Percentiles rank a stretch among this genome's conserved stretches.
Evolutionary conservation across 352 stramenopile genomes (phyloP).

Genomic region (Discostella stelligera): DNA sequence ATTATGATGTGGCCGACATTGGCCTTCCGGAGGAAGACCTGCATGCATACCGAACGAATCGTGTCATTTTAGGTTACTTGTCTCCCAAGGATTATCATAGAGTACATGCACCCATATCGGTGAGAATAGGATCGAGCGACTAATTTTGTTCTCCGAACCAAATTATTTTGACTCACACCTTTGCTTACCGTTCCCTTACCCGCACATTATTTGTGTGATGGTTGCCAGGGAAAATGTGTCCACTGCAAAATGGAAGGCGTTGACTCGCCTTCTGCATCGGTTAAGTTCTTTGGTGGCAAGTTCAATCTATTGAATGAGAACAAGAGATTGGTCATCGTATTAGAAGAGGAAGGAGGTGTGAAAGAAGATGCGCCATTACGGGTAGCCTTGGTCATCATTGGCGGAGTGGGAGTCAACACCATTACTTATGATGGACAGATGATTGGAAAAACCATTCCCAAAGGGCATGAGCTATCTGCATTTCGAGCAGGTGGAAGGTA

Average conservation of each 20-base stretch:
- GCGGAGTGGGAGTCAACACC: slow-evolving; percentile 56
- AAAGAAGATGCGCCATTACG: slow-evolving; percentile 19
- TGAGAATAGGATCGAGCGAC: not conserved
- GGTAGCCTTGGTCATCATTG: slow-evolving; percentile 51
- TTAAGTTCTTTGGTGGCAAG: slow-evolving; percentile 61
- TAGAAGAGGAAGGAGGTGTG: slow-evolving; percentile 28
- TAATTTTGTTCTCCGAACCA: not conserved
- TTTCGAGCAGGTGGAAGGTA: slow-evolving; percentile 54
- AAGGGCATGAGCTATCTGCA: slow-evolving; percentile 49
- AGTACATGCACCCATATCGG: slow-evolving; percentile 47
- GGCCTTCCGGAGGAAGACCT: slow-evolving; percentile 44
- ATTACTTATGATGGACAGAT: slow-evolving; percentile 49
- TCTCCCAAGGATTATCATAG: slow-evolving; percentile 55
- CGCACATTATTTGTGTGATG: not conserved
- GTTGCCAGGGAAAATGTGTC: slow-evolving; percentile 37
- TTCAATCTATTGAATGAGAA: slow-evolving; percentile 66
- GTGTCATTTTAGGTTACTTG: slow-evolving; percentile 46
- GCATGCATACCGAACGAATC: slow-evolving; percentile 27
- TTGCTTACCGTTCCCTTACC: not conserved
- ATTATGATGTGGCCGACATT: slow-evolving; percentile 43
- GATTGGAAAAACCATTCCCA: slow-evolving; percentile 38
- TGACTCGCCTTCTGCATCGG: slow-evolving; percentile 36
- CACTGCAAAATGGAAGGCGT: slow-evolving; percentile 53
- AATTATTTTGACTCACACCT: not conserved
- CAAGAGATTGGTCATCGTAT: slow-evolving; percentile 51